A percentile compares a stretch with the other conserved stretches of the same genome.
Evolutionary conservation across 768 basidiomycete genomes (phyloP).

Genomic region (Tubosaeta sp.): DNA sequence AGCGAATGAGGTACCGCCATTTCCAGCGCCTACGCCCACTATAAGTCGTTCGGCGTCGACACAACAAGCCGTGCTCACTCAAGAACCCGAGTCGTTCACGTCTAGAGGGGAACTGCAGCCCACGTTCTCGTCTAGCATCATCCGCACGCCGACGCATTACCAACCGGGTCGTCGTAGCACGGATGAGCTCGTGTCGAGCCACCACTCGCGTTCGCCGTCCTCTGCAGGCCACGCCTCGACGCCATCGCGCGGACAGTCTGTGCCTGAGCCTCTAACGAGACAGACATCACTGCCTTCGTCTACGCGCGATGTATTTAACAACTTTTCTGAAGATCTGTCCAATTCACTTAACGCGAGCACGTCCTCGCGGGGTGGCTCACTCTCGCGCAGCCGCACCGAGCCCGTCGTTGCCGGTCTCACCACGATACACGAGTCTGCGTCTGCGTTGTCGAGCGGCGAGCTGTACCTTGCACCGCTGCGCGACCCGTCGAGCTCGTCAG

Average conservation of each 20-base stretch:
- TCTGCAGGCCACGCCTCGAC: constrained; percentile 12
- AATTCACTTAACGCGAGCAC: constrained; percentile 16
- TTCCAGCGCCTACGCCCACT: constrained; percentile 27
- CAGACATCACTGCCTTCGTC: constrained; percentile 24
- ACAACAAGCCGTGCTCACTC: constrained; percentile 14
- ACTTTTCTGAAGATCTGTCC: constrained; percentile 26
- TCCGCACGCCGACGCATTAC: constrained; percentile 68
- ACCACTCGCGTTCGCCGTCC: constrained; percentile 25
- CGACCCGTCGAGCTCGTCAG: constrained; percentile 12
- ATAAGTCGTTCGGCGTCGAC: constrained; percentile 9
- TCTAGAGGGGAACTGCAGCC: constrained; percentile 50
- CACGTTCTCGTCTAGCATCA: constrained; percentile 65
- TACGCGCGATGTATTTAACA: constrained; percentile 16
- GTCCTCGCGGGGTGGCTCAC: constrained; percentile 11
- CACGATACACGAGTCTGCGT: constrained; percentile 27
- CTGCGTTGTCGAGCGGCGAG: constrained; percentile 22
- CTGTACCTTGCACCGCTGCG: constrained; percentile 23
- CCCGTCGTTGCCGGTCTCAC: constrained; percentile 22
- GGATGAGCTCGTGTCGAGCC: constrained; percentile 18
- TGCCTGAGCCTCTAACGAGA: constrained; percentile 19
- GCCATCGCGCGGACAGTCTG: constrained; percentile 17
- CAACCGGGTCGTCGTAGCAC: constrained; percentile 22
- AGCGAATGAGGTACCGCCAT: constrained; percentile 21
- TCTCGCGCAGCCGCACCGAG: constrained; percentile 29
- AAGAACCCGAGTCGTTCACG: constrained; percentile 45